A percentile compares a stretch with the other conserved stretches of the same genome.
phyloP scores from a whole-genome alignment of 1,284 basidiomycete species.

The Singerocomus inundabilis region DNA sequence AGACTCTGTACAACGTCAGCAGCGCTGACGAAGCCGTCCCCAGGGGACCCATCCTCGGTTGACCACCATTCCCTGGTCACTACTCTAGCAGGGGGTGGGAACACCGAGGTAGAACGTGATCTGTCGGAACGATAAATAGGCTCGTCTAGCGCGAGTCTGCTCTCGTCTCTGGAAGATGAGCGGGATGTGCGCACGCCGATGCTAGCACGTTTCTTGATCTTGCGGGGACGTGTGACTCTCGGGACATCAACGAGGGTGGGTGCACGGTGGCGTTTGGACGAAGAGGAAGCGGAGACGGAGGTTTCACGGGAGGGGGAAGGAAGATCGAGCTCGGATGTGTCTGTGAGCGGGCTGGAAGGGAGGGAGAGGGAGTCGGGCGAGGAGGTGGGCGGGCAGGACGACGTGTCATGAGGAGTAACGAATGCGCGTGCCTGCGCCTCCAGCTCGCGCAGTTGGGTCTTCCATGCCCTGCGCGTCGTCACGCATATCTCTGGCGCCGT shows the following conservation, averaged over 20 bases:
- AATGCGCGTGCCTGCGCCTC: not conserved
- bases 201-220: constrained; percentile 30
- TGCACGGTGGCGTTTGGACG: constrained; percentile 27
- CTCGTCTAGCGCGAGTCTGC: constrained; percentile 32
- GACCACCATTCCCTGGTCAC: constrained; percentile 45
- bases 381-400: constrained; percentile 11
- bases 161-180: constrained; percentile 24
- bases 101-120: constrained; percentile 36
- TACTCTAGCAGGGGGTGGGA: constrained; percentile 14
- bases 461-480: constrained; percentile 30
- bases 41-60: constrained; percentile 50
- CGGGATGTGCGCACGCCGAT: constrained; percentile 12
- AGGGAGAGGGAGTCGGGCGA: constrained; percentile 21
- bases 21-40: constrained; percentile 53
- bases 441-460: constrained; percentile 16
- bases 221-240: constrained; percentile 13
- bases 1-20: constrained; percentile 57
- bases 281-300: constrained; percentile 26
- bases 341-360: constrained; percentile 26
- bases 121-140: constrained; percentile 32
- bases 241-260: constrained; percentile 13
- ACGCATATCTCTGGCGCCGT: constrained; percentile 20
- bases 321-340: constrained; percentile 21
- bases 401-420: constrained; percentile 4
- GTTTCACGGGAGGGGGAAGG: constrained; percentile 24